Evolutionary conservation across 2,329 filamentous ascomycete genomes (phyloP), one percentile per base, ranked within the genome.

Genomic region (Colletotrichum lentis): DNA sequence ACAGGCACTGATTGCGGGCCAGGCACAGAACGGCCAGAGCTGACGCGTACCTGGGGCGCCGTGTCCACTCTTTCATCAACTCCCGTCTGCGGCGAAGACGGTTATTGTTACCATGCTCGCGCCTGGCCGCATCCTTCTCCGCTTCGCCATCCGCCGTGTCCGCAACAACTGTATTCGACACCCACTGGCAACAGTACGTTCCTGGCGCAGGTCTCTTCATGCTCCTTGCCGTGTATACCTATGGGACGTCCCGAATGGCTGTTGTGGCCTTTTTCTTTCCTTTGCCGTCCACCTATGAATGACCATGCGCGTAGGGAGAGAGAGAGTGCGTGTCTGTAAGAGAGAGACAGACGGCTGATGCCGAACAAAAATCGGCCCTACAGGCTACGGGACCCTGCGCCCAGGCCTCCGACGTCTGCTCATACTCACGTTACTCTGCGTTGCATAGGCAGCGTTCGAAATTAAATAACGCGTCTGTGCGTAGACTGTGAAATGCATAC

Each of bases 351-450:
- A 49, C 31, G 16, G 53, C 16, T 52, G 41, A 58, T 47, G 16
- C 58, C 59, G 56, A 63, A 52, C 46, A 37, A 66, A 66, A 62
- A 24, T 59, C 37, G 58, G 52, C 64, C 64, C n/a, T 63, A 63
- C 37, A 14, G 20, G 44, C n/a, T 63, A 63, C 37, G n/a, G 20
- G 44, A 52, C 59, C 58, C 60, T 52, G 59, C 52, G 52, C 39
- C 49, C 41, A 47, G 53, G 43, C 49, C 50, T 49, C 22, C 57
- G 56, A 44, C 46, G 20, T 57, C 43, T 52, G 41, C 39, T 43
- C 24, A 57, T 24, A 39, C 16, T 44, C 58, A 57, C 12, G 35
- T 35, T 31, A 16, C n/a, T n/a, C n/a, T n/a, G n/a, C n/a, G n/a
- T n/a, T n/a, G n/a, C n/a, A n/a, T n/a, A n/a, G n/a, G n/a, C n/a